Conservation (phyloP, 2,329 filamentous ascomycete genomes). For the Elsinoe arachidis region DNA sequence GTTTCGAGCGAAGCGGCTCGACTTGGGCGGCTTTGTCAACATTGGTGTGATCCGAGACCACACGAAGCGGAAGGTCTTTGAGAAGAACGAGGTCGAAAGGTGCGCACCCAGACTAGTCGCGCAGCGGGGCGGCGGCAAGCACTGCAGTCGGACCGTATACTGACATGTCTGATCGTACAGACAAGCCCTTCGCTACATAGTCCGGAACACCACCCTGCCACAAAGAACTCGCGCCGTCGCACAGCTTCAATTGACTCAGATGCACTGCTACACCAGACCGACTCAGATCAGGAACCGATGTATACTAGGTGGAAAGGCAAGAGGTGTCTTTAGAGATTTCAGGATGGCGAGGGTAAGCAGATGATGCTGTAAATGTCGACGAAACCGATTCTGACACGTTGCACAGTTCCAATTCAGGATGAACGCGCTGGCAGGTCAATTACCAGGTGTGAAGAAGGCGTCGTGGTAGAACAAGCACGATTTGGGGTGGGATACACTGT, state of each 20-base stretch:
- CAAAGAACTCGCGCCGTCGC: conserved; percentile 77
- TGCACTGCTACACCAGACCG: conserved; percentile 90
- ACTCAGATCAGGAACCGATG: conserved; percentile 94
- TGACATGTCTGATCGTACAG: conserved; percentile 36
- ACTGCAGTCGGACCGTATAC: not conserved
- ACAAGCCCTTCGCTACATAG: conserved; percentile 74
- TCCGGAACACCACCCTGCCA: conserved; percentile 83
- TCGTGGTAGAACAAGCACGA: conserved; percentile 61
- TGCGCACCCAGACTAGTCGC: conserved; percentile 34
- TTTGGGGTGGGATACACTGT: not conserved
- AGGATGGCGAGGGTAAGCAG: conserved; percentile 78
- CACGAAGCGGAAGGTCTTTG: conserved; percentile 90
- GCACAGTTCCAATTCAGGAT: conserved; percentile 85
- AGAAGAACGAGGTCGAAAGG: conserved; percentile 80
- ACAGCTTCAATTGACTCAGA: conserved; percentile 84
- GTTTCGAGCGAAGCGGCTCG: conserved; percentile 83
- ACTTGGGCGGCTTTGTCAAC: conserved; percentile 81
- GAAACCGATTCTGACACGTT: not conserved
- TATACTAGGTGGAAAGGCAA: conserved; percentile 79
- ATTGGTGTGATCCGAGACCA: conserved; percentile 84
- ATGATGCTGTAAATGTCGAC: not conserved
- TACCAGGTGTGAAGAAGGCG: conserved; percentile 91
- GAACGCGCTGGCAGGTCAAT: conserved; percentile 72
- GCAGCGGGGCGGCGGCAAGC: not conserved
- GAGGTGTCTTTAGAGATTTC: conserved; percentile 88